phyloP scores from a whole-genome alignment of 768 basidiomycete genomes.

The Calocybe cyanea region DNA sequence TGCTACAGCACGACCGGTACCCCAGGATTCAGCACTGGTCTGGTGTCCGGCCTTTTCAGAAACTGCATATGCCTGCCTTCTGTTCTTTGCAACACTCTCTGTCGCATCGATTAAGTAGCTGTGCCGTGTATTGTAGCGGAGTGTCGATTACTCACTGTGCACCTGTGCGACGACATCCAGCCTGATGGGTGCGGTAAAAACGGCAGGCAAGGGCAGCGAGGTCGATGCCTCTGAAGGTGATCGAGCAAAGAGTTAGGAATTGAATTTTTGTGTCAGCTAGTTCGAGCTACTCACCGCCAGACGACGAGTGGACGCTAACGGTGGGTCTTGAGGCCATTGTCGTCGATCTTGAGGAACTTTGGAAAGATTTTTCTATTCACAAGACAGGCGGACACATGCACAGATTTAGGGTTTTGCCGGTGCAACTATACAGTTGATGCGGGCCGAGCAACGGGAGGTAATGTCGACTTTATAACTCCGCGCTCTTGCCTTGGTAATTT shows the following conservation, averaged over 20 bases:
- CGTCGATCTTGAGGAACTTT: constrained; percentile 41
- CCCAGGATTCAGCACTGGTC: constrained; percentile 99
- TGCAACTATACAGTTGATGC: constrained; percentile 30
- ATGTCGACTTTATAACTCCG: too few species aligned
- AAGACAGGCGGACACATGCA: constrained; percentile 8
- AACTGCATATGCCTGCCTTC: constrained; percentile 94
- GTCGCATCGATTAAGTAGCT: constrained; percentile 9
- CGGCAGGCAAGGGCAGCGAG: constrained; percentile 91
- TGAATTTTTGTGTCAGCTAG: neutral
- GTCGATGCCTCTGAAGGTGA: constrained; percentile 69
- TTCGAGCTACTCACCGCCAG: constrained; percentile 55
- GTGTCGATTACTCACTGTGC: constrained; percentile 77
- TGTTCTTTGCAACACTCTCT: constrained; percentile 99
- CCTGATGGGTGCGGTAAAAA: constrained; percentile 96
- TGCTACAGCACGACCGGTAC: constrained; percentile 99
- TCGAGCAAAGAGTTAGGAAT: constrained; percentile 12
- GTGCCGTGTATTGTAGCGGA: neutral
- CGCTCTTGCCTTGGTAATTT: too few species aligned
- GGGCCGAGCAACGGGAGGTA: constrained; percentile 6
- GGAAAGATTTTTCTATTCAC: constrained; percentile 22
- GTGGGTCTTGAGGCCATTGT: constrained; percentile 92
- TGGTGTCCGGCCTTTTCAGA: constrained; percentile 98
- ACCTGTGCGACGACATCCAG: constrained; percentile 98
- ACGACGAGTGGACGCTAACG: constrained; percentile 73
- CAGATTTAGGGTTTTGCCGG: constrained; percentile 41